Conservation (phyloP, 2,329 filamentous ascomycete genomes). For the Didymella sp. region DNA sequence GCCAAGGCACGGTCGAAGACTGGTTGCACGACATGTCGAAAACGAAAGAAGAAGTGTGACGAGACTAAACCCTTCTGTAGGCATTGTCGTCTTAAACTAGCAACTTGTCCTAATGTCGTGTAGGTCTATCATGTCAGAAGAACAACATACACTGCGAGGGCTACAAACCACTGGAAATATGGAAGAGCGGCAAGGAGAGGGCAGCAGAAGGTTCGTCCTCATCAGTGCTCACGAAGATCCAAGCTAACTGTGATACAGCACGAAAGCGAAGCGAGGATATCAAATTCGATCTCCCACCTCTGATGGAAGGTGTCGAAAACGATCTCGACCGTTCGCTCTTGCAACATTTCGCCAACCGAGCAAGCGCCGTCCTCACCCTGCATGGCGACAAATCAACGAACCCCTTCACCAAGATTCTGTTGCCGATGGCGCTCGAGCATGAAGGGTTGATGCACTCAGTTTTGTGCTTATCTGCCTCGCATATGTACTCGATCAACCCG, state of each 20-base stretch:
- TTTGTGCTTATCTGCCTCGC: slow-evolving; percentile 80
- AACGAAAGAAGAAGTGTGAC: slow-evolving; percentile 68
- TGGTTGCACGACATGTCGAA: slow-evolving; percentile 65
- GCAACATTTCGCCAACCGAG: slow-evolving; percentile 79
- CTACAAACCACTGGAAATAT: slow-evolving; percentile 84
- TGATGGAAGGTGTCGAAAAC: slow-evolving; percentile 84
- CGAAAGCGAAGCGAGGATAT: slow-evolving; percentile 44
- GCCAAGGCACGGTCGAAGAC: slow-evolving; percentile 74
- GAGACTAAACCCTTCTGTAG: slow-evolving; percentile 57
- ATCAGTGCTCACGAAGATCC: not conserved
- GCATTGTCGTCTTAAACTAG: not conserved
- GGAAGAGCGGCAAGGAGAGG: slow-evolving; percentile 84
- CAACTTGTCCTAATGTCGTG: slow-evolving; percentile 31
- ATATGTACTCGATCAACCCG: slow-evolving; percentile 63
- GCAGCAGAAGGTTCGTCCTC: slow-evolving; percentile 64
- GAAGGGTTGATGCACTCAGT: slow-evolving; percentile 90
- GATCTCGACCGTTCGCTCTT: slow-evolving; percentile 80
- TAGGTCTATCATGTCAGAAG: slow-evolving; percentile 88
- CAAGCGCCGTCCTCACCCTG: slow-evolving; percentile 82
- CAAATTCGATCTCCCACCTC: slow-evolving; percentile 59
- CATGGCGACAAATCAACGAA: slow-evolving; percentile 77
- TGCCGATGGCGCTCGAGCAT: slow-evolving; percentile 81
- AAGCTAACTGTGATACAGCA: slow-evolving; percentile 37
- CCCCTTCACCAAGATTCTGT: slow-evolving; percentile 82
- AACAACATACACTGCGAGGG: slow-evolving; percentile 92